Base-by-base conservation (phyloP, 2,329 filamentous ascomycete genomes). In the Dothistroma septosporum region DNA sequence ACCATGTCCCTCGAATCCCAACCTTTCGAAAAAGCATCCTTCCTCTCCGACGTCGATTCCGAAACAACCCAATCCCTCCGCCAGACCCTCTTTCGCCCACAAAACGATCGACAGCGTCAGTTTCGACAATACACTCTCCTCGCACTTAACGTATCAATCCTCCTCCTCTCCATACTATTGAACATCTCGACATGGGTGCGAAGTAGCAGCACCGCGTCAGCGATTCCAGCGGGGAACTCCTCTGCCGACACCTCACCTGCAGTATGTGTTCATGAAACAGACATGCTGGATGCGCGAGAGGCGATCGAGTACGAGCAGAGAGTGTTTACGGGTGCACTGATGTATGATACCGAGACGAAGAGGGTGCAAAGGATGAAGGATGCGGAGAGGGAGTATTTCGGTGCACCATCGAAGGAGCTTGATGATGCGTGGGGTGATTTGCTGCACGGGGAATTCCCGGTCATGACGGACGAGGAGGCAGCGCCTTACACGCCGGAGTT, bases 341-440 rank as follows among this genome's bases (percentile, higher is more conserved):
- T 61, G 11, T 65, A 61, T 31, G 61, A 65, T 55, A 28, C 54
- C 5, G 53, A 59, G 8, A 58, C 55, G 1, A 59, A 57, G 37
- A 55, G 37, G 9, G 56, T 46, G 3, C n/a, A 55, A 10, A 56
- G 61, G 37, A 55, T 49, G 35, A 49, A 24, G n/a, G 64, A 65
- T 48, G 56, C 33, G 1, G 57, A 58, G 7, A 19, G 50, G 16
- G 57, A 62, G 32, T 67, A 63, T 57, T 64, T 68, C 37, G 64
- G 66, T 4, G 61, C 58, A 12, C 66, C 66, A 0, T 56, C 55
- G 14, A 33, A 59, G 22, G 59, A 61, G 21, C 28, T 67, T 8
- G 65, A 68, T 28, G 52, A 53, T 22, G 57, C 55, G 1, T 66
- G 66, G 66, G n/a, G 64, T 16, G 52, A 60, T 11, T 35, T 68